A percentile compares a stretch with the other conserved stretches of the same genome.
These are phyloP conservation scores for Perilla frutescens DNA, from an alignment of 257 asterid species.

Conservation along the genomic window DNA sequence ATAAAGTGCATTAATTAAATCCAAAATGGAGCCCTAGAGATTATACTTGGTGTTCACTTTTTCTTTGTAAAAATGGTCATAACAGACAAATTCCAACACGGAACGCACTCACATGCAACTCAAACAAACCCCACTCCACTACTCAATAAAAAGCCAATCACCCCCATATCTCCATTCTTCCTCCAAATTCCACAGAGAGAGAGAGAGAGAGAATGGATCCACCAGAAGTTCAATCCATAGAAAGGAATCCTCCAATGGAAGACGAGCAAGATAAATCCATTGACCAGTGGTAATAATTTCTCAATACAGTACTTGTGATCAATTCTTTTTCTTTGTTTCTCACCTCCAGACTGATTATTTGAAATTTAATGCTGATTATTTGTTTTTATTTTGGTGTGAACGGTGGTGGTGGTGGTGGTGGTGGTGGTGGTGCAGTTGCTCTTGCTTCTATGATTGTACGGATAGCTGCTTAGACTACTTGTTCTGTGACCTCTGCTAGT, in stretches of 20 bases:
- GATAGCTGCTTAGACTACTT: conserved; percentile 54
- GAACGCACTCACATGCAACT: conserved; percentile 23
- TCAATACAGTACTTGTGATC: no score
- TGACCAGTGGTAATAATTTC: conserved; percentile 52
- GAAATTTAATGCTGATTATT: not conserved
- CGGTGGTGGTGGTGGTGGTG: conserved; percentile 2
- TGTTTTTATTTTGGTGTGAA: not conserved
- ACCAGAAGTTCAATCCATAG: conserved; percentile 61
- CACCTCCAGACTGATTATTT: no score
- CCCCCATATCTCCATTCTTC: not conserved
- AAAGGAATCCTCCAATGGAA: conserved; percentile 52
- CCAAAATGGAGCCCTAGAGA: no score
- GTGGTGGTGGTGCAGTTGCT: conserved; percentile 57
- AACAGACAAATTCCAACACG: conserved; percentile 29
- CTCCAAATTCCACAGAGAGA: not conserved
- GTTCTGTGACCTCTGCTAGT: conserved; percentile 60
- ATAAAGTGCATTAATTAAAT: no score
- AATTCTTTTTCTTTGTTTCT: not conserved
- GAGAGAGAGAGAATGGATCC: conserved; percentile 55
- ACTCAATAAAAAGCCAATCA: not conserved
- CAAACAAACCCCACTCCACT: conserved; percentile 23
- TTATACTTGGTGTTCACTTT: no score
- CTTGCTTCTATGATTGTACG: conserved; percentile 67
- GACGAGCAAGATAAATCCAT: conserved; percentile 61
- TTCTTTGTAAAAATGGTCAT: no score